These are phyloP conservation scores for Hymenoscyphus albidus DNA, from an alignment of 2,329 filamentous ascomycete species.

Conservation along the genomic window DNA sequence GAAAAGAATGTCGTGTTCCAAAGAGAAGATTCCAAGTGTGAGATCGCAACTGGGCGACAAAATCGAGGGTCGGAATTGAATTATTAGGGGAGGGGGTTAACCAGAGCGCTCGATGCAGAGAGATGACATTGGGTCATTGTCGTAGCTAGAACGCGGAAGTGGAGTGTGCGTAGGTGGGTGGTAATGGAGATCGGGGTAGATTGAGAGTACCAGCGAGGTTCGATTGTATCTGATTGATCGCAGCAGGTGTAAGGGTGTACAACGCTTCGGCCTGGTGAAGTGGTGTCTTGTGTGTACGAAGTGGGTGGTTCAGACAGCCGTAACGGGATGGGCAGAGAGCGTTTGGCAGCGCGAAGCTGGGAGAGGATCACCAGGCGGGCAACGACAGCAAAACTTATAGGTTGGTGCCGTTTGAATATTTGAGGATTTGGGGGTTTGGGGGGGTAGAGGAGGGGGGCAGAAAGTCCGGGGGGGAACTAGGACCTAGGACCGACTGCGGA, in stretches of 20 bases:
- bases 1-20: constrained; percentile 34
- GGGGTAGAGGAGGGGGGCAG: neutral
- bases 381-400: neutral
- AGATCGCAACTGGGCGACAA: constrained; percentile 33
- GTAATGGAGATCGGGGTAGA: constrained; percentile 4
- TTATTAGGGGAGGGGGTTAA: constrained; percentile 37
- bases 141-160: constrained; percentile 28
- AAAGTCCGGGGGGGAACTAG: neutral
- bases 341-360: constrained; percentile 1
- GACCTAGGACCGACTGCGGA: neutral
- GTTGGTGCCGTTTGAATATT: neutral
- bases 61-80: constrained; percentile 24
- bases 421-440: neutral
- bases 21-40: constrained; percentile 28
- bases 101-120: constrained; percentile 34
- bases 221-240: constrained; percentile 2
- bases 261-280: constrained; percentile 1
- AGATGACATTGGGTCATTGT: constrained; percentile 38
- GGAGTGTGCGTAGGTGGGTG: constrained; percentile 11
- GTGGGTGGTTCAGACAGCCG: neutral
- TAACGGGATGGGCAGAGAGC: neutral
- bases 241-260: constrained; percentile 2
- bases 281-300: neutral
- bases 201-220: neutral
- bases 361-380: neutral